Evolutionary conservation across 805 yeast genomes (phyloP).

Genomic region (Hermanozyma aechmeae): DNA sequence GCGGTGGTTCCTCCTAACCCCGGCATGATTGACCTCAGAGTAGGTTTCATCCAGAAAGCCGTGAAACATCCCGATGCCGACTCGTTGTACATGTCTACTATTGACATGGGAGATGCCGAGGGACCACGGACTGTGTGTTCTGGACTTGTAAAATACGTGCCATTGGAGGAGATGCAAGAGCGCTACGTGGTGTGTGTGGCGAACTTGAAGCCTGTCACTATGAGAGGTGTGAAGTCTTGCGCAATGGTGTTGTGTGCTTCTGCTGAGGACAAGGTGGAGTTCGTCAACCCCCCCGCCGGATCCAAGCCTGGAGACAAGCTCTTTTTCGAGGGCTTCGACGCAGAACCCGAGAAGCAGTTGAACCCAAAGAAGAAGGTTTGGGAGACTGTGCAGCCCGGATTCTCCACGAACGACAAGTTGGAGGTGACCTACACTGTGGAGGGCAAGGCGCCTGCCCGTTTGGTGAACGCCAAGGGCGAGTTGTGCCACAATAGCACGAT

Average conservation of each 20-base stretch:
- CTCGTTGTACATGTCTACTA: constrained; percentile 90
- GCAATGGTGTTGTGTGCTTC: constrained; percentile 98
- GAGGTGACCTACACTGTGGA: constrained; percentile 77
- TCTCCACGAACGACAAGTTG: constrained; percentile 67
- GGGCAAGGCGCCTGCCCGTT: constrained; percentile 63
- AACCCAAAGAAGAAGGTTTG: constrained; percentile 98
- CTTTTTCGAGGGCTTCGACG: constrained; percentile 86
- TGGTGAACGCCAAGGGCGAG: constrained; percentile 76
- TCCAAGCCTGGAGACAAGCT: constrained; percentile 94
- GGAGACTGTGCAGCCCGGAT: constrained; percentile 90
- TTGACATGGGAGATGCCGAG: constrained; percentile 91
- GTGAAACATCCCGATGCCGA: constrained; percentile 98
- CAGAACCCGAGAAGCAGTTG: constrained; percentile 82
- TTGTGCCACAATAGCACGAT: constrained; percentile 64
- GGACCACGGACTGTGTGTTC: constrained; percentile 98
- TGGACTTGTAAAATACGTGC: constrained; percentile 83
- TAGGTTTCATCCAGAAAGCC: constrained; percentile 95
- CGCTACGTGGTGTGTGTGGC: constrained; percentile 87
- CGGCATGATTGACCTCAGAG: constrained; percentile 82
- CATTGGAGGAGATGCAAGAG: constrained; percentile 92
- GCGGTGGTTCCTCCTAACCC: constrained; percentile 67
- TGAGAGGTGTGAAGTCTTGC: constrained; percentile 93
- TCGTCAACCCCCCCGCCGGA: constrained; percentile 89
- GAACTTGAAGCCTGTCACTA: constrained; percentile 92
- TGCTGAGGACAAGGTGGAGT: constrained; percentile 66